Evolutionary conservation across 352 stramenopile species (phyloP), one percentile per base, ranked within the genome.

Genomic region (Pythium aristosporum): DNA sequence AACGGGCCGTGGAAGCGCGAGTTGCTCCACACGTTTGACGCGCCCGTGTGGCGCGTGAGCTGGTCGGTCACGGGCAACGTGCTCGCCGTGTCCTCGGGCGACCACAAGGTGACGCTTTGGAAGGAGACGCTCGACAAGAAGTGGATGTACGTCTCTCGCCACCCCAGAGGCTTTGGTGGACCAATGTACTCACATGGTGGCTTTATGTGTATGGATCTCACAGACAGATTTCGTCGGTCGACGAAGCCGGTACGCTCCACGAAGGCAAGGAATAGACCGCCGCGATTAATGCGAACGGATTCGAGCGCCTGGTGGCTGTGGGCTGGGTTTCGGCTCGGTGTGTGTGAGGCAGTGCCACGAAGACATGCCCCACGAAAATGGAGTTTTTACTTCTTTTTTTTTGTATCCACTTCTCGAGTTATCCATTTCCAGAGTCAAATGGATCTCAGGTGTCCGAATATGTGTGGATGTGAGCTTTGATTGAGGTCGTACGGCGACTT

Each of bases 31-130:
- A 91, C 79, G 41, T 99, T 99, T 68, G 89, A 98, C 46, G 92
- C 92, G 44, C 95, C 97, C 0, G 96, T 99, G 51, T 99, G 98
- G 98, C 93, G 97, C 72, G 89, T 99, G 52, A 99, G 91, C 83
- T 99, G 98, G 98, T 98, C 88, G 50, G 80, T 99, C 61, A 99
- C 97, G 23, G 98, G 97, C 53, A 98, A 98, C 71, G 93, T 99
- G 51, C 80, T 99, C 39, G 98, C 97, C 10, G 97, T 99, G 36
- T 98, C 92, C 32, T 96, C 93, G 57, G 98, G 96, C 50, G 96
- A 99, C 80, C 91, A 98, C 76, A 92, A 97, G 80, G 97, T 99
- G 6, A 98, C 91, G 46, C 74, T 99, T 4, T 99, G 97, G 97
- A 99, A 99, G 77, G 91, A 98, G 74, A 96, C 80, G 48, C 82